Conservation (phyloP, 345 rosid genomes). For the Citrus cavaleriei region DNA sequence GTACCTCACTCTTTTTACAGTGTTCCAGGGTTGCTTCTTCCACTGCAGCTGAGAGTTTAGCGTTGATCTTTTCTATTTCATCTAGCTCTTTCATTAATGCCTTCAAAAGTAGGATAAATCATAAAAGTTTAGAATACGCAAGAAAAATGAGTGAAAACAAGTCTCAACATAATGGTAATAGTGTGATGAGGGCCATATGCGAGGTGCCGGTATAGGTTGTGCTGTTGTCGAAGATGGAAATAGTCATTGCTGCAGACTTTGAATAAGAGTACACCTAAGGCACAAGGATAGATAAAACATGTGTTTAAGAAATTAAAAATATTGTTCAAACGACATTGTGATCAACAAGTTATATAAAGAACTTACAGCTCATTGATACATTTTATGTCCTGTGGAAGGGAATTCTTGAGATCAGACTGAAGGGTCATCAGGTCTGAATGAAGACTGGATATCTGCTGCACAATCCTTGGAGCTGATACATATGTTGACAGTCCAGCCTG, state of each 20-base stretch:
- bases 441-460: conserved; percentile 79
- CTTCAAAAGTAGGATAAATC: conserved; percentile 27
- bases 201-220: conserved; percentile 82
- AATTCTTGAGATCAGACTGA: conserved; percentile 84
- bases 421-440: conserved; percentile 70
- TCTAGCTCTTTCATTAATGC: conserved; percentile 89
- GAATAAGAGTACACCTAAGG: conserved; percentile 72
- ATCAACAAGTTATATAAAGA: background rate
- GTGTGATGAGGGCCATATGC: conserved; percentile 32
- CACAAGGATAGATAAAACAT: conserved; percentile 2
- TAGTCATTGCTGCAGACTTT: conserved; percentile 78
- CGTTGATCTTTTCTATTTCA: conserved; percentile 87
- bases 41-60: conserved; percentile 78
- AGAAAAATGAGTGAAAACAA: background rate
- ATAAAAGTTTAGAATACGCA: conserved; percentile 9
- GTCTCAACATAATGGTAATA: background rate
- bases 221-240: conserved; percentile 98
- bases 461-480: conserved; percentile 90
- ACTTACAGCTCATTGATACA: conserved; percentile 91
- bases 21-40: conserved; percentile 91
- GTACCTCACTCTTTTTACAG: conserved; percentile 82
- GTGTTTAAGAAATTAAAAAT: background rate
- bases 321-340: background rate
- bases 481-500: conserved; percentile 75
- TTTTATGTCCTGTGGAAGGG: conserved; percentile 89